Evolutionary conservation across 2,329 filamentous ascomycete genomes (phyloP), one percentile per base, ranked within the genome.

Genomic region (Lojkania enalia): DNA sequence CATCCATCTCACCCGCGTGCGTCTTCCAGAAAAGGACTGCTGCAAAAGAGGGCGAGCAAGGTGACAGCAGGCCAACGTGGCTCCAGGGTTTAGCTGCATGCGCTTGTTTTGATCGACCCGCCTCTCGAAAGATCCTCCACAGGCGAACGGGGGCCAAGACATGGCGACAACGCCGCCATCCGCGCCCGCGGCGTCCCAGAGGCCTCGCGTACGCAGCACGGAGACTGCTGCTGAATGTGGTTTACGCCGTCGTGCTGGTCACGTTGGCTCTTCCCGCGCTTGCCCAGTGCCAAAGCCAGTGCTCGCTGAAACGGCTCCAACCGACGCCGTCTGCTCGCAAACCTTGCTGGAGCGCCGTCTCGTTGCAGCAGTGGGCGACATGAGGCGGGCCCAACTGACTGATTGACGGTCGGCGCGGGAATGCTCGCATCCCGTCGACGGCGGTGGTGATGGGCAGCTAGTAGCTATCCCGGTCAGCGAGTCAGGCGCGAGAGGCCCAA

Each of bases 41-140:
- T 15, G 19, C 36, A 25, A 9, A 27, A 21, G 14, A 27, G 30
- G n/a, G 30, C 11, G 30, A 15, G n/a, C 23, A 15, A 15, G 20
- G 52, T 56, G 59, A 59, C 55, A 58, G 58, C 58, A 58, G 51
- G 58, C 59, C 45, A 69, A 67, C 64, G 64, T 67, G 66, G 66
- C 63, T 61, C 54, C 64, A 61, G 61, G 66, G 60, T 66, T 61
- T 65, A 63, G 64, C 61, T 67, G 64, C 63, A 67, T 61, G 54
- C 63, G 60, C 62, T 67, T 65, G 65, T 60, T 55, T 56, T 67
- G 66, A 69, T 69, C 66, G 66, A 67, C 66, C 64, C 64, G 65
- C 62, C 57, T 65, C 56, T 60, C 52, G 46, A 62, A 41, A 61
- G 64, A 68, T 67, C 64, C 58, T 66, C 65, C 61, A 64, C 63